Evolutionary conservation across 768 basidiomycete species (phyloP), one percentile per base, ranked within the genome.

Genomic region (Suillus fuscotomentosus): DNA sequence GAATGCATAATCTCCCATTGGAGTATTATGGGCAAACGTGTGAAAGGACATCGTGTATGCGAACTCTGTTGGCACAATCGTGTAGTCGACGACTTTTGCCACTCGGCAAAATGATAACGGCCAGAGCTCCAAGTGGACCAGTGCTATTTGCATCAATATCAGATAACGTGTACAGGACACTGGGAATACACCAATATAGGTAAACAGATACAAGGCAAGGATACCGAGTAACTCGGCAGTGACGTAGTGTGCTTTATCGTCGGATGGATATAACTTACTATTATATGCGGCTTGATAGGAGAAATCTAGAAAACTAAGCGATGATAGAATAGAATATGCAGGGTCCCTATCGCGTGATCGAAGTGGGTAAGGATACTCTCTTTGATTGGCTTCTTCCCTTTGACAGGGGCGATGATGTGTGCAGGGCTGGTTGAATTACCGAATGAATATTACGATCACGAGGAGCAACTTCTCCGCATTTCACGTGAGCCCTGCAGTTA

Each of bases 381-480:
- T 75, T 75, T 62, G 68, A 64, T 60, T 70, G 68, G 47, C 67
- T 72, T 65, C 68, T 74, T 50, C 68, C 70, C 63, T 75, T 76
- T 50, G 61, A 69, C 64, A 68, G 48, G 47, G 74, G 75, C 47
- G 75, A 72, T 55, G 67, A 63, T 27, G 66, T 51, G 60, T 64
- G 71, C 10, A 65, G 57, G 31, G 63, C 64, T 63, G 75, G 71
- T 34, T 70, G 72, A 63, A 71, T 70, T 62, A 60, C 66, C 48
- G 72, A 65, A 65, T 72, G 69, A 34, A 73, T 59, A 24, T 81
- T 92, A 70, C 93, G 94, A 74, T 94, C 89, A 61, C 83, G 80
- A 11, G 93, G 92, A 14, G 93, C 92, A 54, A 84, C 70, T 72
- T 95, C 93, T 20, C 92, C 93, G 70, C 94, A 95, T 72, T 93